Evolutionary conservation across 2,329 filamentous ascomycete species (phyloP), one percentile per base, ranked within the genome.

Genomic region (Scytalidium sp.): DNA sequence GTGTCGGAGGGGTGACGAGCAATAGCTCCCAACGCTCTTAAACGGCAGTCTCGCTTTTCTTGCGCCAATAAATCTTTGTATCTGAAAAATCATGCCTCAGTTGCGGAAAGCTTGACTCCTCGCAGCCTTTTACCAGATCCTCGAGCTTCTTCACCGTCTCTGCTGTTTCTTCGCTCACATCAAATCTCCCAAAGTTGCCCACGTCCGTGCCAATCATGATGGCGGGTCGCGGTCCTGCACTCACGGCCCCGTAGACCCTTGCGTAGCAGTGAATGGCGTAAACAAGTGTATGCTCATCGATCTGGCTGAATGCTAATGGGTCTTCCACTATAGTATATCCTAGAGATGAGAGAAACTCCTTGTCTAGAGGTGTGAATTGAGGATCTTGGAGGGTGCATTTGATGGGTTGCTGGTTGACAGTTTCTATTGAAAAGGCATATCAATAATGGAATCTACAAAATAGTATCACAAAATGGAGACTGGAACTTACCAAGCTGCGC

Each of bases 221-320:
- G 15, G 54, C 56, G 6, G 64, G 62, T 39, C 43, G 55, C 10
- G 50, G 36, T 15, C 51, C 53, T 25, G 59, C 53, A 25, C 52
- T 51, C 39, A 65, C 47, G 15, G 57, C 23, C 21, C 58, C 53
- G 40, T 66, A 67, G 4, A 67, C 50, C 13, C 55, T 41, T 8
- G 54, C 55, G 50, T 66, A 67, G 48, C 65, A 67, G 50, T 67
- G 65, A 25, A 67, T 62, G 1, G 63, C 65, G 52, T 65, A 67
- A 1, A 66, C 62, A 41, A 67, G 45, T 23, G 54, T 62, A 15
- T 52, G 51, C 11, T 54, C 54, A 11, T 44, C 50, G 17, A 67
- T 57, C 7, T 56, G 21, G 2, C 42, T 27, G 32, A 63, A 66
- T 19, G 60, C 65, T 4, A 53, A 47, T n/a, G 65, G 65, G 36